A percentile compares a stretch with the other conserved stretches of the same genome.
These are phyloP conservation scores for Pestalotiopsis sp. DNA, from an alignment of 2,329 filamentous ascomycete species.

Conservation along the genomic window DNA sequence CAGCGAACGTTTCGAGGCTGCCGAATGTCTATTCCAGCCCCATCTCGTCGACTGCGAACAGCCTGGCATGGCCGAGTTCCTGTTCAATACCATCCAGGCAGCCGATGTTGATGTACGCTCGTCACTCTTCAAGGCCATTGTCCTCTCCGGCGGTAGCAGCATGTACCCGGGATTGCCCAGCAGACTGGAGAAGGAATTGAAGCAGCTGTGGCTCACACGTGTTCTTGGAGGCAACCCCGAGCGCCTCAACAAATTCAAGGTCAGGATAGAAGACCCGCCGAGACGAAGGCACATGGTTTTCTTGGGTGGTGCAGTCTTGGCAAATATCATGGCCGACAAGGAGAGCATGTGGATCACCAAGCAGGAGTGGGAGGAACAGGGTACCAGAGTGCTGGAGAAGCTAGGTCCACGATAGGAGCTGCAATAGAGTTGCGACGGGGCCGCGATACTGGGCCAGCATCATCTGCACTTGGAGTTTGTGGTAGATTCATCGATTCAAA, in stretches of 20 bases:
- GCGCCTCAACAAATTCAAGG: slow-evolving; percentile 97
- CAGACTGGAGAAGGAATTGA: slow-evolving; percentile 95
- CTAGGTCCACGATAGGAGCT: slow-evolving; percentile 75
- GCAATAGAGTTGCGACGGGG: neutral
- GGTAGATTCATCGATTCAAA: neutral
- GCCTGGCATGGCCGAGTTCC: slow-evolving; percentile 92
- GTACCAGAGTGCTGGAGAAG: slow-evolving; percentile 83
- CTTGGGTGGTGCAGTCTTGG: slow-evolving; percentile 91
- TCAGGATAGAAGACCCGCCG: slow-evolving; percentile 96
- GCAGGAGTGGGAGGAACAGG: slow-evolving; percentile 95
- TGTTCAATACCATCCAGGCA: slow-evolving; percentile 98
- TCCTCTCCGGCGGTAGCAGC: slow-evolving; percentile 93
- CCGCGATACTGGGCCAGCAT: neutral
- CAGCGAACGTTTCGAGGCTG: slow-evolving; percentile 95
- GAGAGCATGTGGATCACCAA: slow-evolving; percentile 99
- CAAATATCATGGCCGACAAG: slow-evolving; percentile 99
- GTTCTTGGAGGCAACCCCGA: slow-evolving; percentile 91
- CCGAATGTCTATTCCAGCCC: slow-evolving; percentile 97
- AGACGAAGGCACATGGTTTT: slow-evolving; percentile 99
- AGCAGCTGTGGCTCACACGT: slow-evolving; percentile 95
- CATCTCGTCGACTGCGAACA: slow-evolving; percentile 98
- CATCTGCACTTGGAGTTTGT: slow-evolving; percentile 2
- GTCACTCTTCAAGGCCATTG: slow-evolving; percentile 95
- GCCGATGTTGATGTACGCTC: slow-evolving; percentile 94
- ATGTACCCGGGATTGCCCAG: slow-evolving; percentile 98